A percentile compares a stretch with the other conserved stretches of the same genome.
These are phyloP conservation scores for Microsporum canis DNA, from an alignment of 2,329 filamentous ascomycete genomes.

Conservation along the genomic window DNA sequence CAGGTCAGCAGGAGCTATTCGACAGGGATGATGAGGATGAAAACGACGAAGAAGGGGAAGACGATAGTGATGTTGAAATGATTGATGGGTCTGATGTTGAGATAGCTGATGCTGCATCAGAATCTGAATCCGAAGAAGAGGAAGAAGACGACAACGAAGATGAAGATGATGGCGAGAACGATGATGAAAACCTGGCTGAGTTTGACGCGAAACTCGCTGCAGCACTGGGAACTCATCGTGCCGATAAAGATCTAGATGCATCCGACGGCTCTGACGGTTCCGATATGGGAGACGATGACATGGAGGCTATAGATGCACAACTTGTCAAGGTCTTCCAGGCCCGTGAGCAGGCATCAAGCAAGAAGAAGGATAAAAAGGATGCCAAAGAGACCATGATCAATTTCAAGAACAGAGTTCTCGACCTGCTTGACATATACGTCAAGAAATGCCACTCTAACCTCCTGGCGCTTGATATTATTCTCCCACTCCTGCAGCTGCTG, in stretches of 20 bases:
- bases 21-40: slow-evolving; percentile 47
- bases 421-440: slow-evolving; percentile 74
- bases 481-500: slow-evolving; percentile 66
- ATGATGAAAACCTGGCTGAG: slow-evolving; percentile 14
- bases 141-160: slow-evolving; percentile 32
- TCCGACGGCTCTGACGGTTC: slow-evolving; percentile 50
- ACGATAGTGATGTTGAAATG: slow-evolving; percentile 25
- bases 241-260: slow-evolving; percentile 45
- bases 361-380: slow-evolving; percentile 75
- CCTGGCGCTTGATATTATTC: slow-evolving; percentile 56
- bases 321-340: slow-evolving; percentile 78
- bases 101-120: slow-evolving; percentile 29
- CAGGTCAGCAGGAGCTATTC: slow-evolving; percentile 80
- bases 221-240: slow-evolving; percentile 59
- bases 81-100: slow-evolving; percentile 18
- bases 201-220: slow-evolving; percentile 53
- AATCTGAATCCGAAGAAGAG: slow-evolving; percentile 50
- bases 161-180: slow-evolving; percentile 18
- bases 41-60: slow-evolving; percentile 10
- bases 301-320: slow-evolving; percentile 77
- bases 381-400: slow-evolving; percentile 82
- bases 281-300: slow-evolving; percentile 92
- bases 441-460: slow-evolving; percentile 62
- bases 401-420: slow-evolving; percentile 89
- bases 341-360: slow-evolving; percentile 53